Percentiles rank a stretch among this genome's conserved stretches.
phyloP scores from a whole-genome alignment of 2,329 filamentous ascomycete species.

The Aspergillus intermedius region DNA sequence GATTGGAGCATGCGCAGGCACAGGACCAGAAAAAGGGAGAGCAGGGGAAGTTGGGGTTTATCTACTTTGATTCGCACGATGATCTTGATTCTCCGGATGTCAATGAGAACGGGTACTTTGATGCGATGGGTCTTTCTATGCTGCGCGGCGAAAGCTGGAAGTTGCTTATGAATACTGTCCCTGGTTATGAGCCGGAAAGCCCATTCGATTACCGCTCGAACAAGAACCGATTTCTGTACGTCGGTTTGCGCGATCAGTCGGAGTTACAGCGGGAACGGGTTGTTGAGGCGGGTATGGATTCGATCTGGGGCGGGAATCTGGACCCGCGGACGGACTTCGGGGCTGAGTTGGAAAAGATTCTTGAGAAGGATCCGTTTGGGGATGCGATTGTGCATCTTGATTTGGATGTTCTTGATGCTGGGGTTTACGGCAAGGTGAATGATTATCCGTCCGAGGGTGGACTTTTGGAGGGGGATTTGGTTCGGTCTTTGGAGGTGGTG shows the following conservation, averaged over 20 bases:
- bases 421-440: conserved; percentile 29
- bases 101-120: conserved; percentile 32
- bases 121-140: conserved; percentile 34
- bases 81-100: conserved; percentile 35
- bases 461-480: conserved; percentile 16
- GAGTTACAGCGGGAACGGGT: conserved; percentile 26
- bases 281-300: conserved; percentile 20
- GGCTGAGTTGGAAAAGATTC: conserved; percentile 4
- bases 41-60: conserved; percentile 19
- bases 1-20: conserved; percentile 16
- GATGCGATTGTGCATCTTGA: conserved; percentile 31
- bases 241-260: conserved; percentile 22
- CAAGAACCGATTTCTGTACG: conserved; percentile 16
- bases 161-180: conserved; percentile 25
- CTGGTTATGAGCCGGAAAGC: conserved; percentile 15
- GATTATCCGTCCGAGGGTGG: conserved; percentile 31
- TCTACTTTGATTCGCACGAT: conserved; percentile 43
- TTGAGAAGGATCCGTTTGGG: conserved; percentile 7
- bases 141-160: conserved; percentile 29
- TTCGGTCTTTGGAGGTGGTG: conserved; percentile 9
- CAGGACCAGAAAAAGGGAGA: too few species aligned
- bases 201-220: conserved; percentile 4
- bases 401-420: conserved; percentile 28
- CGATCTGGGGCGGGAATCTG: conserved; percentile 21
- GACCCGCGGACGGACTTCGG: conserved; percentile 12